Evolutionary conservation across 2,329 filamentous ascomycete genomes (phyloP).

Genomic region (Penicillium fuscoglaucum): DNA sequence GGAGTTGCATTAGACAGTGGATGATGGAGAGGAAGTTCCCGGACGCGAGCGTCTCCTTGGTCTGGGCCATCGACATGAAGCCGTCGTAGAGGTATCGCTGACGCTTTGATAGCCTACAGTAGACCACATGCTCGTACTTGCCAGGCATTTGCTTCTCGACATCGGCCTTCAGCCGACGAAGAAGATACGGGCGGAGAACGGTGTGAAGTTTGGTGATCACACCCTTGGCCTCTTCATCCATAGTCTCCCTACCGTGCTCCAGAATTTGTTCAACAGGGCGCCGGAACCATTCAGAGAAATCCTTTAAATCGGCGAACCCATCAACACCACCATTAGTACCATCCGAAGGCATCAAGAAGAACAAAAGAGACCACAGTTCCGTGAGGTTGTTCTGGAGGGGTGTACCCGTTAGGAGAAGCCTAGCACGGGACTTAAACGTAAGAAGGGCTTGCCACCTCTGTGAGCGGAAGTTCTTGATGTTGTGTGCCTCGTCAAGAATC

Average conservation of each 20-base stretch:
- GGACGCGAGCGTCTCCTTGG: conserved; percentile 80
- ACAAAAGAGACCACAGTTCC: conserved; percentile 93
- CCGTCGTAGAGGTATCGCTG: conserved; percentile 96
- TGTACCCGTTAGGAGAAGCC: conserved; percentile 87
- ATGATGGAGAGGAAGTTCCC: conserved; percentile 98
- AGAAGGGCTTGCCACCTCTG: conserved; percentile 95
- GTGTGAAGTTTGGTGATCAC: conserved; percentile 94
- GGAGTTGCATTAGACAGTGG: conserved; percentile 94
- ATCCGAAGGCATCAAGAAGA: conserved; percentile 91
- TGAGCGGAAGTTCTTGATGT: conserved; percentile 99
- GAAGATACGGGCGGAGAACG: conserved; percentile 84
- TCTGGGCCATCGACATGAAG: conserved; percentile 87
- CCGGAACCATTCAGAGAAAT: conserved; percentile 95
- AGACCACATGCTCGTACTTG: conserved; percentile 96
- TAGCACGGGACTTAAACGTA: conserved; percentile 85
- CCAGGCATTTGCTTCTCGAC: conserved; percentile 99
- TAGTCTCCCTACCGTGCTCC: conserved; percentile 87
- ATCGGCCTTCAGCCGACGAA: conserved; percentile 89
- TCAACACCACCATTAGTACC: conserved; percentile 72
- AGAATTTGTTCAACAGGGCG: conserved; percentile 94
- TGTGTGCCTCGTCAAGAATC: conserved; percentile 96
- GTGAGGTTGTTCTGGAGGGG: conserved; percentile 96
- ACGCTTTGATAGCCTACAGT: conserved; percentile 90
- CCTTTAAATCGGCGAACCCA: conserved; percentile 89
- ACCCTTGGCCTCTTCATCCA: conserved; percentile 89